Evolutionary conservation across 768 basidiomycete species (phyloP).

Genomic region (Crassisporium funariophilum): DNA sequence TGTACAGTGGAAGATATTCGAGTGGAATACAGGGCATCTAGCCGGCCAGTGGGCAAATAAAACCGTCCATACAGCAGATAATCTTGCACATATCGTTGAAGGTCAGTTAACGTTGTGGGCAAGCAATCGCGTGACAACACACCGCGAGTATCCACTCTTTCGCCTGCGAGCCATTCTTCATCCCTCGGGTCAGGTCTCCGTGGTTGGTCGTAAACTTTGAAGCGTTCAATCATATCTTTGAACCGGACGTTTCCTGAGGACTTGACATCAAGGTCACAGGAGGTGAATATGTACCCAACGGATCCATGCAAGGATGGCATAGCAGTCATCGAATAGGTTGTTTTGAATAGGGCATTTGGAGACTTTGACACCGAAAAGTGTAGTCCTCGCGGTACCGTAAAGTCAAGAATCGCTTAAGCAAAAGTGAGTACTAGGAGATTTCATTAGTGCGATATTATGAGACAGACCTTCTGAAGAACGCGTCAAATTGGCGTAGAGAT

Average conservation of each 20-base stretch:
- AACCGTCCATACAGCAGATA: constrained; percentile 92
- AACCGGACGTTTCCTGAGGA: constrained; percentile 73
- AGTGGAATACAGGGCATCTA: constrained; percentile 89
- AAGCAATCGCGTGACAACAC: constrained; percentile 24
- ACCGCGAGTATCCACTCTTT: constrained; percentile 79
- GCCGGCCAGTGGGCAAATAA: constrained; percentile 83
- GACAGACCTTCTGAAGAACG: constrained; percentile 80
- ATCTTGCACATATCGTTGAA: constrained; percentile 58
- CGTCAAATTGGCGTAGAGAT: constrained; percentile 87
- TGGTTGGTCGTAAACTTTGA: constrained; percentile 82
- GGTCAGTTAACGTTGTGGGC: background rate
- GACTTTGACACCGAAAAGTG: constrained; percentile 85
- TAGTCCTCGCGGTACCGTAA: constrained; percentile 79
- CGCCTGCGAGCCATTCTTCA: constrained; percentile 82
- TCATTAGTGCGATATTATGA: too few species aligned
- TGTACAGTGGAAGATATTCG: constrained; percentile 80
- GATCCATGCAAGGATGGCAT: constrained; percentile 93
- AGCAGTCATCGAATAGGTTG: constrained; percentile 90
- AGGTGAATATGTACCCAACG: constrained; percentile 91
- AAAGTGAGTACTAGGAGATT: constrained; percentile 9
- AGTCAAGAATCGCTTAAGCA: constrained; percentile 82
- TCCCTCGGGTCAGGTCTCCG: constrained; percentile 74
- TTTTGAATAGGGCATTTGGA: constrained; percentile 86
- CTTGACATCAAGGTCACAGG: constrained; percentile 76
- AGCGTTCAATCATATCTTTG: constrained; percentile 89